Conservation (phyloP, 1,139 yeast species). For the Yamadazyma sp. region DNA sequence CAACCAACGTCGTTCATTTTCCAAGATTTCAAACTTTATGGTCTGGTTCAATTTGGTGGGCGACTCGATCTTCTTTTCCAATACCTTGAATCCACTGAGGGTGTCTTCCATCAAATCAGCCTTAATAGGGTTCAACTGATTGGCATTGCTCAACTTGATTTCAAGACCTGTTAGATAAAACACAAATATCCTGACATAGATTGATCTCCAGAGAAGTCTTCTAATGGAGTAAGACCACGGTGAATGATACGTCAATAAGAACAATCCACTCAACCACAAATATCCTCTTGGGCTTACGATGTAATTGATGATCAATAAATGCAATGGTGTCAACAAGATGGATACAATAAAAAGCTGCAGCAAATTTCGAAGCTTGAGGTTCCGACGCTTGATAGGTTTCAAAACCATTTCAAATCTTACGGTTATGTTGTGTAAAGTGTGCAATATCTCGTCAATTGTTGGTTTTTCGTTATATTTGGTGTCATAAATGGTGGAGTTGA, state of each 20-base stretch:
- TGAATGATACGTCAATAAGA: conserved; percentile 50
- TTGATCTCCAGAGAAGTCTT: conserved; percentile 55
- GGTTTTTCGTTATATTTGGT: conserved; percentile 48
- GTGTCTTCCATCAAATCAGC: conserved; percentile 11
- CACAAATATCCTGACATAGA: conserved; percentile 41
- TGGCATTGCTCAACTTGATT: conserved; percentile 19
- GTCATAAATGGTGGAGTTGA: conserved; percentile 44
- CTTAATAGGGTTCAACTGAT: conserved; percentile 10
- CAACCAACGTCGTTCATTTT: conserved; percentile 62
- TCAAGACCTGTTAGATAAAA: conserved; percentile 49
- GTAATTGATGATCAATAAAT: conserved; percentile 35
- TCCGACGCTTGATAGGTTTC: conserved; percentile 38
- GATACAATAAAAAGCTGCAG: conserved; percentile 33
- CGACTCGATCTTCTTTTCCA: conserved; percentile 40
- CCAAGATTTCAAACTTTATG: conserved; percentile 50
- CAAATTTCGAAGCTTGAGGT: conserved; percentile 26
- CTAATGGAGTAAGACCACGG: conserved; percentile 54
- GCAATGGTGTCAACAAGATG: conserved; percentile 47
- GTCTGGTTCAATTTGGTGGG: conserved; percentile 46
- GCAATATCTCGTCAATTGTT: conserved; percentile 56
- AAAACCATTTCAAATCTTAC: conserved; percentile 45
- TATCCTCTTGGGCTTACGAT: conserved; percentile 37
- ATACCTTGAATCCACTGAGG: conserved; percentile 40
- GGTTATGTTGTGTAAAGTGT: conserved; percentile 50
- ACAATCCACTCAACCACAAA: conserved; percentile 38